These are phyloP conservation scores for Leucogyrophana mollusca DNA, from an alignment of 768 basidiomycete genomes.

Conservation along the genomic window DNA sequence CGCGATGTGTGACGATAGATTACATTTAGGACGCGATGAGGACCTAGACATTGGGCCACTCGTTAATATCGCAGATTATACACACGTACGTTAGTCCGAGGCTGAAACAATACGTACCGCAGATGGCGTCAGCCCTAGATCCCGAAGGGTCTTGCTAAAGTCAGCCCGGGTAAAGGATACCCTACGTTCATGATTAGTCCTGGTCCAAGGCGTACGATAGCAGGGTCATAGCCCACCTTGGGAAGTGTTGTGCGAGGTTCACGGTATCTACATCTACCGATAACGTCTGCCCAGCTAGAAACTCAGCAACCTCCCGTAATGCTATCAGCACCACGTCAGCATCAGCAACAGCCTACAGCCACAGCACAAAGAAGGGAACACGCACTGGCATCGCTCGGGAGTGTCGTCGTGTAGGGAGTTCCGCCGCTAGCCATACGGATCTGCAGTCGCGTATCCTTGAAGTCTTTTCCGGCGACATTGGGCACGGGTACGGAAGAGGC, in stretches of 20 bases:
- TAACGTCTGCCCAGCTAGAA: conserved; percentile 71
- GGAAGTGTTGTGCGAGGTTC: conserved; percentile 78
- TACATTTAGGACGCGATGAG: conserved; percentile 51
- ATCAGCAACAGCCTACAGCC: neutral
- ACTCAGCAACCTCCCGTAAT: conserved; percentile 84
- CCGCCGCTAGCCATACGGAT: conserved; percentile 78
- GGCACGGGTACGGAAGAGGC: conserved; percentile 36
- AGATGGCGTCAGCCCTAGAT: conserved; percentile 87
- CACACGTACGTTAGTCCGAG: neutral
- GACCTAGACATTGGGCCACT: too few relatives aligned
- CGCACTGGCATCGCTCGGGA: conserved; percentile 78
- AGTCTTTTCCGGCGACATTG: conserved; percentile 64
- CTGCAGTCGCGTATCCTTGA: conserved; percentile 85
- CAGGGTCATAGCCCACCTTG: conserved; percentile 52
- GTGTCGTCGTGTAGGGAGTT: conserved; percentile 78
- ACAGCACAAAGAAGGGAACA: conserved; percentile 12
- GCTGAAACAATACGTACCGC: conserved; percentile 52
- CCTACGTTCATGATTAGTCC: conserved; percentile 35
- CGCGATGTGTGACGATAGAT: too few relatives aligned
- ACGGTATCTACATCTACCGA: conserved; percentile 76
- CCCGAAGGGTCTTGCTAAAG: conserved; percentile 75
- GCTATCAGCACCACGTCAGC: conserved; percentile 41
- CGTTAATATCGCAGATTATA: conserved; percentile 3
- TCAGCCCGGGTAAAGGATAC: conserved; percentile 76
- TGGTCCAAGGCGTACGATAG: neutral